Evolutionary conservation across 345 rosid species (phyloP).

Genomic region (Linum trigynum): DNA sequence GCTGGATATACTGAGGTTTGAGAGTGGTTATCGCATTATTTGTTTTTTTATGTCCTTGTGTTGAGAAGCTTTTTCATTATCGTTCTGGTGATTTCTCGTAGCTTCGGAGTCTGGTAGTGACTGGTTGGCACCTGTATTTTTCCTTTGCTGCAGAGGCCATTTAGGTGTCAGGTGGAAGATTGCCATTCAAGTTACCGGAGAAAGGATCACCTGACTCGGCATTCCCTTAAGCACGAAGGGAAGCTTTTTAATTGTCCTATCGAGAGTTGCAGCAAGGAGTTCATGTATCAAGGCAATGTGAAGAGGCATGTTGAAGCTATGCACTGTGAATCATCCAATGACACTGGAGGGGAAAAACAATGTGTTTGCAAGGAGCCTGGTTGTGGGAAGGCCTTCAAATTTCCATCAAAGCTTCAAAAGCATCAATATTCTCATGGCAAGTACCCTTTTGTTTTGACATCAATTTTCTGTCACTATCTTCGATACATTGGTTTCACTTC

Average conservation of each 20-base stretch:
- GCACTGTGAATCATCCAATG: slow-evolving; percentile 25
- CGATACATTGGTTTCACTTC: too few relatives aligned
- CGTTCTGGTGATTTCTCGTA: background rate
- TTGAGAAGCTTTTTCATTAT: background rate
- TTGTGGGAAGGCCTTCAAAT: slow-evolving; percentile 70
- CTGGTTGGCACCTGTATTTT: background rate
- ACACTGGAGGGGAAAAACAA: slow-evolving; percentile 20
- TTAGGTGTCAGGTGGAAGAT: slow-evolving; percentile 49
- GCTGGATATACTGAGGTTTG: slow-evolving; percentile 34
- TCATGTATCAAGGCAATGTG: slow-evolving; percentile 45
- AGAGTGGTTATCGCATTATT: background rate
- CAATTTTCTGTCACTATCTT: background rate
- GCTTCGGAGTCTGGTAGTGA: background rate
- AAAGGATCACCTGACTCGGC: slow-evolving; percentile 87
- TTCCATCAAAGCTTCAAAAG: slow-evolving; percentile 44
- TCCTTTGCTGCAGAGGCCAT: slow-evolving; percentile 52
- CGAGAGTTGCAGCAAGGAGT: slow-evolving; percentile 44
- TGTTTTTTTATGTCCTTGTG: background rate
- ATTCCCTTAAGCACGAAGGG: slow-evolving; percentile 58
- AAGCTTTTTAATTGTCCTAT: slow-evolving; percentile 59
- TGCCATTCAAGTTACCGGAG: slow-evolving; percentile 69
- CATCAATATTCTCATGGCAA: slow-evolving; percentile 80
- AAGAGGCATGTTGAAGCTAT: slow-evolving; percentile 48
- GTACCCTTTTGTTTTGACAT: slow-evolving; percentile 5
- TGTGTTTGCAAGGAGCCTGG: slow-evolving; percentile 58